A percentile compares a stretch with the other conserved stretches of the same genome.
phyloP scores from a whole-genome alignment of 2,329 filamentous ascomycete genomes.

The Onygenales sp. region DNA sequence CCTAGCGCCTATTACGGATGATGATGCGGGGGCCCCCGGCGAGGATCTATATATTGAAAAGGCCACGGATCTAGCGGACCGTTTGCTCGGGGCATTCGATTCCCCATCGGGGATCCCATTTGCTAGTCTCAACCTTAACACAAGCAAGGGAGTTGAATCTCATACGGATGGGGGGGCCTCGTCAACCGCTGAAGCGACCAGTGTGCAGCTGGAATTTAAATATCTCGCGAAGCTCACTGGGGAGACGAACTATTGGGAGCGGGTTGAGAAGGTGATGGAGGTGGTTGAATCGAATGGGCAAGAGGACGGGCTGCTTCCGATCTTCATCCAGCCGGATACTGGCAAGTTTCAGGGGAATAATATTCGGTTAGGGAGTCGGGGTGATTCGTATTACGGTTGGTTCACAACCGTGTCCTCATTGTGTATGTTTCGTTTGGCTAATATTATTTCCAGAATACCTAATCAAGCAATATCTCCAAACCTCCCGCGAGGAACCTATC shows the following conservation, averaged over 20 bases:
- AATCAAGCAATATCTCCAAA: slow-evolving; percentile 97
- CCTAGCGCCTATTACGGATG: slow-evolving; percentile 64
- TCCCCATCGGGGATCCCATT: slow-evolving; percentile 78
- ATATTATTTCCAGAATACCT: slow-evolving; percentile 60
- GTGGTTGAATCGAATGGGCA: slow-evolving; percentile 74
- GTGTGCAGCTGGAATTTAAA: slow-evolving; percentile 91
- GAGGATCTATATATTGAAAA: slow-evolving; percentile 95
- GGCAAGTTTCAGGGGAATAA: slow-evolving; percentile 76
- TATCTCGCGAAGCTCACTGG: slow-evolving; percentile 92
- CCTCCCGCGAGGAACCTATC: slow-evolving; percentile 70
- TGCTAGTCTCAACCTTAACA: slow-evolving; percentile 80
- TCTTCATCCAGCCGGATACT: slow-evolving; percentile 72
- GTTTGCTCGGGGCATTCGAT: slow-evolving; percentile 79
- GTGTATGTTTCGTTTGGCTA: neutral
- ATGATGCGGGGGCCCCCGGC: slow-evolving; percentile 62
- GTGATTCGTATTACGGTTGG: slow-evolving; percentile 82
- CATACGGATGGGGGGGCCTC: slow-evolving; percentile 81
- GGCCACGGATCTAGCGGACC: slow-evolving; percentile 82
- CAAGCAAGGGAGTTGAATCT: slow-evolving; percentile 64
- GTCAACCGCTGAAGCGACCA: slow-evolving; percentile 88
- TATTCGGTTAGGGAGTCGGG: slow-evolving; percentile 83
- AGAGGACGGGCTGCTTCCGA: slow-evolving; percentile 77
- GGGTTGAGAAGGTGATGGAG: slow-evolving; percentile 83
- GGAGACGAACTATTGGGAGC: slow-evolving; percentile 85
- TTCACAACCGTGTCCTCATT: neutral